Conservation (phyloP, 2,329 filamentous ascomycete genomes). For the Microcera coccophila region DNA sequence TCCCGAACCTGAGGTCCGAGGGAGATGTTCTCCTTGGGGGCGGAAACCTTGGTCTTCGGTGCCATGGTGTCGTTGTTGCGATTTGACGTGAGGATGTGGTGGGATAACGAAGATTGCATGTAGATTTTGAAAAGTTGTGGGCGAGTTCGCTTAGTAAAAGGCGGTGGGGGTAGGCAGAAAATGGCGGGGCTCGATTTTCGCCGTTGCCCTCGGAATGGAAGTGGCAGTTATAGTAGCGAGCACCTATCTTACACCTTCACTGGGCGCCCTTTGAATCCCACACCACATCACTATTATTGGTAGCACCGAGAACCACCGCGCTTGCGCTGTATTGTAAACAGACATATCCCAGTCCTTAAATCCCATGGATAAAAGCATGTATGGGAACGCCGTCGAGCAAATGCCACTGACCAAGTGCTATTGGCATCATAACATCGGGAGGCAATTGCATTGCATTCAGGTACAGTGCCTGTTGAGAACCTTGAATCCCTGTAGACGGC, state of each 20-base stretch:
- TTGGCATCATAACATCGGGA: neutral
- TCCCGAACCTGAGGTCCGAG: conserved; percentile 95
- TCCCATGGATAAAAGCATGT: neutral
- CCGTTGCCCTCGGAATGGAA: neutral
- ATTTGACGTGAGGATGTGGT: conserved; percentile 1
- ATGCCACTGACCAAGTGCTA: neutral
- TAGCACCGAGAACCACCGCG: neutral
- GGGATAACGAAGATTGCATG: neutral
- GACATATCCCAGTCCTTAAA: neutral
- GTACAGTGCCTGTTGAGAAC: too few species aligned
- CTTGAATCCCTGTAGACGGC: neutral
- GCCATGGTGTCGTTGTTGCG: conserved; percentile 57
- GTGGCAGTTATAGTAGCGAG: neutral
- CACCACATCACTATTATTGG: neutral
- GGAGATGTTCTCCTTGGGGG: conserved; percentile 95
- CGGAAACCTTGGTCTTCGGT: conserved; percentile 84
- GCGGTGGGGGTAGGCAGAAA: neutral
- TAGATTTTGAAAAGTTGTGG: neutral
- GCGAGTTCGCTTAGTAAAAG: neutral
- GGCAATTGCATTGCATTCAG: too few species aligned
- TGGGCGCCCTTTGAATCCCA: neutral
- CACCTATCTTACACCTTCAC: neutral
- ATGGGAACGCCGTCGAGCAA: neutral
- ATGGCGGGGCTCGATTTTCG: neutral
- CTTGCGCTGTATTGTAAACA: neutral